These are phyloP conservation scores for Eucalyptus erythrocorys DNA, from an alignment of 345 rosid genomes.

Conservation along the genomic window DNA sequence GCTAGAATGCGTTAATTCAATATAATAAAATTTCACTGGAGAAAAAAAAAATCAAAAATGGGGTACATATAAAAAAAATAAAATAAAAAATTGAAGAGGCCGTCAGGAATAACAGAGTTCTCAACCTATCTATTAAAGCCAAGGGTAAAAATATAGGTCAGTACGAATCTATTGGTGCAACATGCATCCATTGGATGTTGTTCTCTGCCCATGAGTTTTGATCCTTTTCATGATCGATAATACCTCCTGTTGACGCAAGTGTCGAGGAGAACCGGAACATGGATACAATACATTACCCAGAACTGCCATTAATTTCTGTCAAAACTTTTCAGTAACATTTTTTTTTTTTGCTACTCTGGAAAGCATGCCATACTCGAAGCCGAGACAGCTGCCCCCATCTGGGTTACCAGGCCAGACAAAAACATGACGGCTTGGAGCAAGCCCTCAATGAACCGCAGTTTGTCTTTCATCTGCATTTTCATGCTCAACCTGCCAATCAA, in stretches of 20 bases:
- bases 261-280: neutral
- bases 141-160: neutral
- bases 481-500: slow-evolving; percentile 38
- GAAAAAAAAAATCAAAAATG: neutral
- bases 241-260: neutral
- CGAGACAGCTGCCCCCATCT: neutral
- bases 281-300: neutral
- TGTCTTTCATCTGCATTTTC: slow-evolving; percentile 43
- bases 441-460: slow-evolving; percentile 14
- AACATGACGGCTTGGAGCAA: neutral
- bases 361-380: neutral
- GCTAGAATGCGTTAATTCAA: neutral
- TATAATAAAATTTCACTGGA: neutral
- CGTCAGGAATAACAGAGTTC: neutral
- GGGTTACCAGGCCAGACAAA: neutral
- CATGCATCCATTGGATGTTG: neutral
- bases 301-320: neutral
- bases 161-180: neutral
- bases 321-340: neutral
- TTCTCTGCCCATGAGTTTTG: neutral
- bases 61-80: neutral
- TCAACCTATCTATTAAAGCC: neutral
- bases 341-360: neutral
- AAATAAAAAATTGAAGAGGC: neutral
- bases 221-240: neutral